Base-by-base conservation (phyloP, 2,329 filamentous ascomycete species). In the Aspergillus sclerotialis region DNA sequence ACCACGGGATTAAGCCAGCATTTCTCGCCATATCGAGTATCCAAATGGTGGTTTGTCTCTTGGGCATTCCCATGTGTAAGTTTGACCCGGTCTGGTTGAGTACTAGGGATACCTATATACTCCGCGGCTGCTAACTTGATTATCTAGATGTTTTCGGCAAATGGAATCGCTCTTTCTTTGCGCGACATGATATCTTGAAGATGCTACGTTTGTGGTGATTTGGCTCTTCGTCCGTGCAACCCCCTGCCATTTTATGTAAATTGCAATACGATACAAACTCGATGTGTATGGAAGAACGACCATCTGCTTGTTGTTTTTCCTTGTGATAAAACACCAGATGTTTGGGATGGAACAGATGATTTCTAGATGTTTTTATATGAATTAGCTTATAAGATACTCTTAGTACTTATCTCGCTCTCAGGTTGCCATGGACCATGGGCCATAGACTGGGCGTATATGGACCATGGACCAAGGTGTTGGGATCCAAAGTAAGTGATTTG, bases 11-110 rank as follows among this genome's bases (percentile, higher is more conserved):
- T 39, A 70, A 73, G 30, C 50, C 51, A 14, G 66, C 75, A 0
- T 90, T 95, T 61, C 72, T 83, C 35, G 72, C 76, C 13, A 73
- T 94, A 30, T 80, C 77, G 2, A 82, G 78, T 23, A 78, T 93
- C 12, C 87, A 95, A 63, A 71, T 94, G 0, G 79, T 69, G 2
- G 69, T 94, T 31, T 94, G 87, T 58, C 56, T 82, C 32, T 56
- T 84, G 43, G 87, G 79, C 34, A 71, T 94, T 37, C 84, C 85
- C 0, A 75, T 82, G 73, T 82, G 86, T 93, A 78, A 72, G 86
- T 75, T n/a, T n/a, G n/a, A n/a, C 24, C 12, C n/a, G n/a, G 16
- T 5, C 24, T 6, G 9, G 18, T 14, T 36, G 19, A 19, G 30
- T 40, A 28, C 29, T 42, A 16, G 14, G 10, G 15, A 37, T 37